Base-by-base conservation (phyloP, 2,329 filamentous ascomycete genomes). In the Botrytis cinerea region DNA sequence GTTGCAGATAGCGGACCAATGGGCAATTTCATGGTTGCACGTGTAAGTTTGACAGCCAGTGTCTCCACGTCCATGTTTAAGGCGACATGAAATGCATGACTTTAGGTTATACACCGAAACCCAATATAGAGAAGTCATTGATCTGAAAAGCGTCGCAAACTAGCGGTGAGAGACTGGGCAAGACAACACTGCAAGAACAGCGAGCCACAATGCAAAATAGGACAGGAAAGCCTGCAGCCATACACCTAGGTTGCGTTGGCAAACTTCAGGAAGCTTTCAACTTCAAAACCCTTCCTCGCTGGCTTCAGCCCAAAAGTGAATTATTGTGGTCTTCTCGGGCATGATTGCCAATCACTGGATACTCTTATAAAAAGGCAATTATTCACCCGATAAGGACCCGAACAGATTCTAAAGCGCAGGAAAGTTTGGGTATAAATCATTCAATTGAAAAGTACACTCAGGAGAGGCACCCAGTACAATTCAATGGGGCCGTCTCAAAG, bases 101-200 rank as follows among this genome's bases (percentile, higher is more conserved):
- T 68, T n/a, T 20, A 28, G 10, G 46, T 40, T 54, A 35, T n/a
- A 40, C 14, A 28, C 8, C 9, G 22, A 51, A 9, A 54, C 46
- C 22, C 28, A 67, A 2, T 18, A 57, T 10, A 4, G n/a, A 16
- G 35, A 57, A 43, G 18, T 20, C 10, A 68, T n/a, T 57, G 48
- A 48, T 43, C 2, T 68, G 35, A 38, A 68, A 16, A 38, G 25
- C 35, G 38, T 14, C 32, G 28, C 20, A 20, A 25, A 40, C 32
- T 57, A 57, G 66, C 48, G 66, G 35, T 68, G 38, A 63, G 66
- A 28, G 66, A 20, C 48, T 68, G 38, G 48, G 35, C 25, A n/a
- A 43, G 35, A 57, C 48, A n/a, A 68, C 1, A 32, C 12, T 20
- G 16, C n/a, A n/a, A 51, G 22, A 38, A 38, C 64, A n/a, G 38